phyloP scores from a whole-genome alignment of 306 rosid species.

The Acacia crassicarpa region DNA sequence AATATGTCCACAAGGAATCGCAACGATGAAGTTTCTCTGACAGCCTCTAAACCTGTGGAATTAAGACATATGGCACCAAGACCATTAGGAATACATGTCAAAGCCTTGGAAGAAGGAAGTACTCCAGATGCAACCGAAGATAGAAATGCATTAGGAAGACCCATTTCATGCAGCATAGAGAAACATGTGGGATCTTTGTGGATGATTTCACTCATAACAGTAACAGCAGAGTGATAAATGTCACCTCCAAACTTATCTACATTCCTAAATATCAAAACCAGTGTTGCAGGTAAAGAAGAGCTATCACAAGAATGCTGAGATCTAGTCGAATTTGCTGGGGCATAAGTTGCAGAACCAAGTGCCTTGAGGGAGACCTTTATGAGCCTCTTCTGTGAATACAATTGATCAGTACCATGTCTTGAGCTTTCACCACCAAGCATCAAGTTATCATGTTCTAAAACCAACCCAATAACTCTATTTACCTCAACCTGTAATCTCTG shows the following conservation, averaged over 20 bases:
- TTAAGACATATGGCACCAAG: constrained; percentile 96
- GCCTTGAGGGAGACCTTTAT: constrained; percentile 91
- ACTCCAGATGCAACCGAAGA: constrained; percentile 80
- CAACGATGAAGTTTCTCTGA: constrained; percentile 68
- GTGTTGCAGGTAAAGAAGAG: constrained; percentile 76
- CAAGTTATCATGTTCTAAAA: constrained; percentile 43
- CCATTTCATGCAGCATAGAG: constrained; percentile 82
- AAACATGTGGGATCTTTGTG: constrained; percentile 95
- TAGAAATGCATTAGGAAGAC: constrained; percentile 90
- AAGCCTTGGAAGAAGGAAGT: constrained; percentile 90
- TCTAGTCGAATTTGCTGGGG: constrained; percentile 71
- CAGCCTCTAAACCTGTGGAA: constrained; percentile 87
- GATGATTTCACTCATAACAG: constrained; percentile 95
- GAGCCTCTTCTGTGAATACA: constrained; percentile 81
- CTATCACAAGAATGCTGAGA: constrained; percentile 68
- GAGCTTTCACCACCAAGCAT: constrained; percentile 77
- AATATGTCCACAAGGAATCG: constrained; percentile 84
- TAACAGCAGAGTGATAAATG: constrained; percentile 94
- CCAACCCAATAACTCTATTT: constrained; percentile 72
- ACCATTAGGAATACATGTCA: constrained; percentile 90
- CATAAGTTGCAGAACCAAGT: constrained; percentile 91
- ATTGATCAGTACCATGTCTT: constrained; percentile 59
- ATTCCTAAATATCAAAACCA: constrained; percentile 65
- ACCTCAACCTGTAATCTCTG: constrained; percentile 87
- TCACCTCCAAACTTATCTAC: constrained; percentile 92